phyloP scores from a whole-genome alignment of 768 basidiomycete genomes.

The Clathrus columnatus region DNA sequence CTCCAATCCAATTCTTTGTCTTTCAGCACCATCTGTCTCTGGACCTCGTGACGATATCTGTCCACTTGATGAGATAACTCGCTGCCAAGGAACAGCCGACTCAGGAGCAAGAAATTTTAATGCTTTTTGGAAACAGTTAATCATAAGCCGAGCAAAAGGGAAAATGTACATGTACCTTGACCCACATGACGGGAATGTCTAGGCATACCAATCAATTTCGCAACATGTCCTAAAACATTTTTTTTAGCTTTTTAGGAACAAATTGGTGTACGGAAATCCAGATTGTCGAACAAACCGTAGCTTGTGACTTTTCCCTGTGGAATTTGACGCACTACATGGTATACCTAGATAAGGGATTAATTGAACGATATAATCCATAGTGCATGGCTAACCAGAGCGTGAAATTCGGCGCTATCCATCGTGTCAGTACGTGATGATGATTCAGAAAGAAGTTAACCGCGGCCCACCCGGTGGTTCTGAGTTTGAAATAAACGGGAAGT shows the following conservation, averaged over 20 bases:
- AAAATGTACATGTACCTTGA: constrained; percentile 44
- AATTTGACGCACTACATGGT: constrained; percentile 61
- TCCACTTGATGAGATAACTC: constrained; percentile 64
- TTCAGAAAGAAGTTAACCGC: too few relatives aligned
- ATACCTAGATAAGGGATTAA: constrained; percentile 41
- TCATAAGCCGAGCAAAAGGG: neutral
- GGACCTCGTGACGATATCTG: constrained; percentile 77
- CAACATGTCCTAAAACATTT: constrained; percentile 53
- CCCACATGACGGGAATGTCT: constrained; percentile 73
- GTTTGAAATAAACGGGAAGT: too few relatives aligned
- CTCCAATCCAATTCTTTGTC: constrained; percentile 67
- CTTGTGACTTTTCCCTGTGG: constrained; percentile 62
- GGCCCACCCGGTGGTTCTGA: too few relatives aligned
- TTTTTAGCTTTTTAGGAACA: neutral
- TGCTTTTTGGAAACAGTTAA: constrained; percentile 34
- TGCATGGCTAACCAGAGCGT: constrained; percentile 38
- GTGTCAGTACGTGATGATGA: too few relatives aligned
- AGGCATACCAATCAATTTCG: constrained; percentile 74
- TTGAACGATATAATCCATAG: neutral
- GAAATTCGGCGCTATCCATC: constrained; percentile 58
- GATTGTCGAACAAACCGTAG: constrained; percentile 44
- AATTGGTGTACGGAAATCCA: neutral
- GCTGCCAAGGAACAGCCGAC: constrained; percentile 75
- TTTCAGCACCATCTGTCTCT: constrained; percentile 67
- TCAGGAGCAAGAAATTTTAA: constrained; percentile 62